phyloP scores from a whole-genome alignment of 176 grass and related monocot species.

The Carex myosuroides region DNA sequence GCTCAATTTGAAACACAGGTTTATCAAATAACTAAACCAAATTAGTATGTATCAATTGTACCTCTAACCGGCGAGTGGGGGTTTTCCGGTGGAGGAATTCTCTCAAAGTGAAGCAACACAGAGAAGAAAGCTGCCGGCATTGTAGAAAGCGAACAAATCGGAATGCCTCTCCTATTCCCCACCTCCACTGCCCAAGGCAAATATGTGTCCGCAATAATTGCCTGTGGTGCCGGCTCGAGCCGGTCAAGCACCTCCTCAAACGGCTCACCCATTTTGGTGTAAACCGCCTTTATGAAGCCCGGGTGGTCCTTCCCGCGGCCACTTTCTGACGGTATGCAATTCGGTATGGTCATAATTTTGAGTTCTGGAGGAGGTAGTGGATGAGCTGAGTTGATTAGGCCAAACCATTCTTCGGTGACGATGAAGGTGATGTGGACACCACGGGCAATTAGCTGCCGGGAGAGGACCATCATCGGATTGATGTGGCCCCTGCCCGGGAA shows the following conservation, averaged over 20 bases:
- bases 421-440: conserved; percentile 39
- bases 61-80: conserved; percentile 14
- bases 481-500: conserved; percentile 66
- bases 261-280: conserved; percentile 31
- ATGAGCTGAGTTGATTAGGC: conserved; percentile 24
- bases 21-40: background rate
- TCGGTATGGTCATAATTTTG: conserved; percentile 41
- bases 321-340: conserved; percentile 51
- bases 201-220: conserved; percentile 43
- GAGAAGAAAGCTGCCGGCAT: conserved; percentile 42
- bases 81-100: conserved; percentile 28
- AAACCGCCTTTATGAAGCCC: conserved; percentile 44
- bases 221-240: conserved; percentile 17
- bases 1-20: background rate
- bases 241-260: conserved; percentile 41
- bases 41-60: background rate
- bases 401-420: conserved; percentile 64
- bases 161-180: conserved; percentile 37
- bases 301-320: conserved; percentile 27
- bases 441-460: conserved; percentile 36
- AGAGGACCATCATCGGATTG: conserved; percentile 60
- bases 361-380: conserved; percentile 23
- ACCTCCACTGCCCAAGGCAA: conserved; percentile 36
- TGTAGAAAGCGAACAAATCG: conserved; percentile 51
- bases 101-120: conserved; percentile 32